Evolutionary conservation across 1,284 basidiomycete species (phyloP).

Genomic region (Boletus nobilissimus): DNA sequence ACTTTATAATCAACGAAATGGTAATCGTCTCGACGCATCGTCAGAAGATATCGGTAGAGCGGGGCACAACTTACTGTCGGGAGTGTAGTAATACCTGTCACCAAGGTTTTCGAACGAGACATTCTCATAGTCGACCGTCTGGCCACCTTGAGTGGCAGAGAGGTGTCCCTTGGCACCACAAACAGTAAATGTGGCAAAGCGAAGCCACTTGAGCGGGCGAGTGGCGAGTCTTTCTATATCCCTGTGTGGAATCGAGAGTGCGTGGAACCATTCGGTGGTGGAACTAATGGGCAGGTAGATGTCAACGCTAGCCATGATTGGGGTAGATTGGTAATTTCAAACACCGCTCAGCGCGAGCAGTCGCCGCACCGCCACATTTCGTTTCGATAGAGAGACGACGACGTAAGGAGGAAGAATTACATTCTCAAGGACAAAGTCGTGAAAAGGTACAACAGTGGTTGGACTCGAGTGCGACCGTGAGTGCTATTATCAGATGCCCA

Average conservation of each 20-base stretch:
- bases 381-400: background rate
- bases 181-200: background rate
- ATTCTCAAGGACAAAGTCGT: background rate
- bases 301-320: background rate
- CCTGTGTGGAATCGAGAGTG: background rate
- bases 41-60: background rate
- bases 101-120: background rate
- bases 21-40: background rate
- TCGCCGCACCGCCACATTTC: too few relatives aligned
- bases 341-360: too few relatives aligned
- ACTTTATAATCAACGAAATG: background rate
- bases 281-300: background rate
- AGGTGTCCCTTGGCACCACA: background rate
- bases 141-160: too few relatives aligned
- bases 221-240: background rate
- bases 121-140: constrained; percentile 7
- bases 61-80: background rate
- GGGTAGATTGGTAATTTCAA: too few relatives aligned
- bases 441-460: background rate
- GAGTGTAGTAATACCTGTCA: background rate
- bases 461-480: too few relatives aligned
- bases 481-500: too few relatives aligned
- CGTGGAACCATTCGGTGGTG: background rate
- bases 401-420: background rate
- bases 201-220: background rate